These are phyloP conservation scores for Tuctoria greenei DNA, from an alignment of 176 grass and related monocot genomes.

Conservation along the genomic window DNA sequence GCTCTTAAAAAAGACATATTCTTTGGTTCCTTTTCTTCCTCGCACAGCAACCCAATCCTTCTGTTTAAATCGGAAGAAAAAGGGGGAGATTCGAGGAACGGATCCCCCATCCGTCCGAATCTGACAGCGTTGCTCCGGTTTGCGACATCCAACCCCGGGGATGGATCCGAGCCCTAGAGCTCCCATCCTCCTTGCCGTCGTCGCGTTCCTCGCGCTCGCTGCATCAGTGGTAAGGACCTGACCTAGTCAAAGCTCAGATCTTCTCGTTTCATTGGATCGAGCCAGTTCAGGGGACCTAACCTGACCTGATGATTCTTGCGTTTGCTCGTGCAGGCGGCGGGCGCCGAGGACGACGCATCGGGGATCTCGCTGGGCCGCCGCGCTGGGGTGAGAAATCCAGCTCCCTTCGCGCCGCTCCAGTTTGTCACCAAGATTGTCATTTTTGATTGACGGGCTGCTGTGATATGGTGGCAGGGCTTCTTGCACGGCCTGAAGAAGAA, in stretches of 20 bases:
- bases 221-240: slow-evolving; percentile 19
- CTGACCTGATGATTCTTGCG: not conserved
- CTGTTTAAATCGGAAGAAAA: not conserved
- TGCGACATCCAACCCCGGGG: slow-evolving; percentile 8
- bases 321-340: slow-evolving; percentile 7
- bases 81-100: not conserved
- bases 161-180: slow-evolving; percentile 38
- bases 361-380: slow-evolving; percentile 41
- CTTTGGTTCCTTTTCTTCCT: not conserved
- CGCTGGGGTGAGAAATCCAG: slow-evolving; percentile 30
- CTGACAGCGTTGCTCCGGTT: slow-evolving; percentile 8
- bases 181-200: not conserved
- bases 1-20: not conserved
- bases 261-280: not conserved
- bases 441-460: slow-evolving; percentile 6
- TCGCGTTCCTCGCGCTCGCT: slow-evolving; percentile 15
- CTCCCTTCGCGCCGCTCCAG: not conserved
- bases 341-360: not conserved
- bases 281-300: not conserved
- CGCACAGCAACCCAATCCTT: not conserved
- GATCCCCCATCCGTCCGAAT: not conserved
- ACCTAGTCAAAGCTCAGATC: not conserved
- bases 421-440: not conserved
- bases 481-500: slow-evolving; percentile 43
- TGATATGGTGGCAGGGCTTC: slow-evolving; percentile 28